Conservation (phyloP, 2,329 filamentous ascomycete genomes). For the Ilyonectria mors-panacis region DNA sequence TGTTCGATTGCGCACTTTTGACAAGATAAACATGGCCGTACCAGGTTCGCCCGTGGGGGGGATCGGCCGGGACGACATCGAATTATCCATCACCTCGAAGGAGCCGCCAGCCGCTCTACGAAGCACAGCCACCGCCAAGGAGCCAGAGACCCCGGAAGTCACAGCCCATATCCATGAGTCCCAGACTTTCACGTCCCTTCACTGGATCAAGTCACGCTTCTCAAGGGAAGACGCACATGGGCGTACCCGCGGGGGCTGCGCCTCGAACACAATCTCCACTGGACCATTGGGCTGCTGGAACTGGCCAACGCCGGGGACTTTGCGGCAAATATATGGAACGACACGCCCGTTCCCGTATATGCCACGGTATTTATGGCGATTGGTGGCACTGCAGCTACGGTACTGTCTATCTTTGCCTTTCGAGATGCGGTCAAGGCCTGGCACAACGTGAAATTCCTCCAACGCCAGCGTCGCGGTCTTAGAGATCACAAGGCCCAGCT, state of each 20-base stretch:
- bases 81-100: neutral
- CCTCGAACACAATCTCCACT: conserved; percentile 50
- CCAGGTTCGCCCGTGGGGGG: neutral
- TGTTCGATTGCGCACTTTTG: neutral
- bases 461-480: conserved; percentile 56
- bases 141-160: neutral
- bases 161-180: neutral
- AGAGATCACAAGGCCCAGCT: conserved; percentile 37
- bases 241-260: conserved; percentile 34
- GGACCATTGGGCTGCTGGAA: conserved; percentile 65
- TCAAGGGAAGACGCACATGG: conserved; percentile 27
- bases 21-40: neutral
- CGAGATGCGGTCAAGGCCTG: conserved; percentile 60
- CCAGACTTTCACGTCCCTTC: conserved; percentile 25
- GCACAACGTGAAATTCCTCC: conserved; percentile 62
- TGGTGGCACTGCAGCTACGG: conserved; percentile 63
- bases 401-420: conserved; percentile 62
- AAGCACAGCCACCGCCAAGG: conserved; percentile 1
- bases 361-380: conserved; percentile 67
- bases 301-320: conserved; percentile 70
- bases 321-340: conserved; percentile 71
- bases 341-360: conserved; percentile 63
- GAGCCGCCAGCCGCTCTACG: neutral
- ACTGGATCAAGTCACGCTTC: conserved; percentile 32
- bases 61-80: neutral